A percentile compares a stretch with the other conserved stretches of the same genome.
phyloP scores from a whole-genome alignment of 768 basidiomycete species.

The Tephrocybe rancida region DNA sequence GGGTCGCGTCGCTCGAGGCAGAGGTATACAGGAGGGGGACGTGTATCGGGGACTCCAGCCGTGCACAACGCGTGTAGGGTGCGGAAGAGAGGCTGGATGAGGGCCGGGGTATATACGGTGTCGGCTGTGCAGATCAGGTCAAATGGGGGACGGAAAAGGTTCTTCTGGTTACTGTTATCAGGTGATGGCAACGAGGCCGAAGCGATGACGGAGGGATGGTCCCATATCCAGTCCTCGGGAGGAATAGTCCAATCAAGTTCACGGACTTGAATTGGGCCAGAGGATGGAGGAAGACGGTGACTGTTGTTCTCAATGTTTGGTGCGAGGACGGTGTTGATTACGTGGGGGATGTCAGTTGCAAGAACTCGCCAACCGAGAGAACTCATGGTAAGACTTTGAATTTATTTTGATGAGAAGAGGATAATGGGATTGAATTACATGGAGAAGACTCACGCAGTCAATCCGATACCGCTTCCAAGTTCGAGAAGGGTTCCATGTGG shows the following conservation, averaged over 20 bases:
- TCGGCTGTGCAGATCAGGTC: slow-evolving; percentile 84
- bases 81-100: slow-evolving; percentile 70
- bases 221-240: slow-evolving; percentile 60
- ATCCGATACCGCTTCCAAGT: slow-evolving; percentile 82
- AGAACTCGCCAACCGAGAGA: slow-evolving; percentile 77
- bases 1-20: slow-evolving; percentile 84
- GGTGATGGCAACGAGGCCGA: slow-evolving; percentile 24
- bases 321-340: slow-evolving; percentile 63
- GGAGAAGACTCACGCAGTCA: slow-evolving; percentile 61
- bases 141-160: slow-evolving; percentile 54
- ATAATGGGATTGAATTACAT: neutral
- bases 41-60: slow-evolving; percentile 24
- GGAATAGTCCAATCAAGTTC: slow-evolving; percentile 72
- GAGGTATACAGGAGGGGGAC: slow-evolving; percentile 54
- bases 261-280: slow-evolving; percentile 57
- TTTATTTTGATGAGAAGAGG: neutral
- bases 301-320: slow-evolving; percentile 63
- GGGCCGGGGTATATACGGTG: slow-evolving; percentile 68
- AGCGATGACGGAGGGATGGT: slow-evolving; percentile 38
- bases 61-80: slow-evolving; percentile 59
- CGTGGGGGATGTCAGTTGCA: slow-evolving; percentile 71
- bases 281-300: slow-evolving; percentile 19
- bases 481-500: slow-evolving; percentile 57
- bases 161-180: slow-evolving; percentile 3
- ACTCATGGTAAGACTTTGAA: slow-evolving; percentile 57